Percentiles rank a stretch among this genome's conserved stretches.
phyloP scores from a whole-genome alignment of 2,329 filamentous ascomycete species.

The Ascochyta lentis region DNA sequence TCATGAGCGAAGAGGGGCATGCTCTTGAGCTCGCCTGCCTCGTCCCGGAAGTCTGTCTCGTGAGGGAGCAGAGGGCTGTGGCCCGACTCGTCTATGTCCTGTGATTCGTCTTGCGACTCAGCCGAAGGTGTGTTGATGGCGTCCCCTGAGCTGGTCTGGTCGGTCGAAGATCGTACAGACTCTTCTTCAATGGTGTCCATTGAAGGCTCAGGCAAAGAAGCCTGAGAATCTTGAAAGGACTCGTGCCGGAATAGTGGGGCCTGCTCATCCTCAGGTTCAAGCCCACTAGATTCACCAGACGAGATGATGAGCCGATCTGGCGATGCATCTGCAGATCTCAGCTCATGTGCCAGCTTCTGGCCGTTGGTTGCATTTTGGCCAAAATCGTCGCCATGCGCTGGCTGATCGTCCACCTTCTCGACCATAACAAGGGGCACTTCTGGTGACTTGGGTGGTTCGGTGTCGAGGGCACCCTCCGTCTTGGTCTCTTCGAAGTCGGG shows the following conservation, averaged over 20 bases:
- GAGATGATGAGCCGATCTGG: conserved; percentile 42
- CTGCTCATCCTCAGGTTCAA: conserved; percentile 20
- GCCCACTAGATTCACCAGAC: conserved; percentile 26
- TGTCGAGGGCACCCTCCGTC: conserved; percentile 20
- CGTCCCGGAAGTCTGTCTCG: conserved; percentile 19
- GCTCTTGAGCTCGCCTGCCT: conserved; percentile 17
- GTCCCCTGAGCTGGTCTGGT: conserved; percentile 29
- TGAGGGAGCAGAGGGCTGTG: conserved; percentile 29
- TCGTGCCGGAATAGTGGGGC: conserved; percentile 47
- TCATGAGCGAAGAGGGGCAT: conserved; percentile 26
- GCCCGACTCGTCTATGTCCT: conserved; percentile 8
- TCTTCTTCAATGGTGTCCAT: conserved; percentile 31
- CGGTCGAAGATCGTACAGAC: conserved; percentile 24
- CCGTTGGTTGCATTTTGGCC: conserved; percentile 39
- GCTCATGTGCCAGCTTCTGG: conserved; percentile 45
- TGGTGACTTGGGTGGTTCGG: conserved; percentile 14
- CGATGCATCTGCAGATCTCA: conserved; percentile 41
- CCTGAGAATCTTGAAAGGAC: conserved; percentile 20
- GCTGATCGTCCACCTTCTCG: conserved; percentile 46
- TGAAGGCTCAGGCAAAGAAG: conserved; percentile 5
- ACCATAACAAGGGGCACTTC: conserved; percentile 39
- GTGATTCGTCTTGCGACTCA: conserved; percentile 15
- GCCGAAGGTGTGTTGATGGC: conserved; percentile 29
- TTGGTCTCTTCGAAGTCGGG: conserved; percentile 27
- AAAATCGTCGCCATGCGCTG: conserved; percentile 47